Conservation (phyloP, 352 stramenopile genomes). For the Phytopythium cucurbitacearum region DNA sequence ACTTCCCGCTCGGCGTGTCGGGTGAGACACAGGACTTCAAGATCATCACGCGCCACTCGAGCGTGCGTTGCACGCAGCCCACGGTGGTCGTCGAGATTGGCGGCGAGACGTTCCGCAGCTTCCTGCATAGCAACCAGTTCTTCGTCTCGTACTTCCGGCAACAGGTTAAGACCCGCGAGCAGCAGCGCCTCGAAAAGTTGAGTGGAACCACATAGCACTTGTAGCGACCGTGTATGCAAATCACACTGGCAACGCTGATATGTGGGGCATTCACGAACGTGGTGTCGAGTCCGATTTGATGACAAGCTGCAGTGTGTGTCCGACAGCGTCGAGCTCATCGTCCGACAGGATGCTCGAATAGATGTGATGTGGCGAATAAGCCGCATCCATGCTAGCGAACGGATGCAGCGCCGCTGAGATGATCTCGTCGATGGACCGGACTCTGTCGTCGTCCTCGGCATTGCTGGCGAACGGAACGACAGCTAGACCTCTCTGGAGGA, state of each 20-base stretch:
- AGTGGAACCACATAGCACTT: neutral
- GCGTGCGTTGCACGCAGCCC: slow-evolving; percentile 59
- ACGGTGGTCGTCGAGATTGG: slow-evolving; percentile 77
- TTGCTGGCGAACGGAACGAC: slow-evolving; percentile 30
- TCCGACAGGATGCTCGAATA: slow-evolving; percentile 42
- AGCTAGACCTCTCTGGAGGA: slow-evolving; percentile 47
- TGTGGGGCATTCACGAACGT: neutral
- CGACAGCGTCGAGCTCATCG: slow-evolving; percentile 34
- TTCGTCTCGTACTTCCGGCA: slow-evolving; percentile 74
- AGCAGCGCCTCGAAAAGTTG: slow-evolving; percentile 38
- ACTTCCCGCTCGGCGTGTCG: slow-evolving; percentile 77
- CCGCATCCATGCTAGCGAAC: slow-evolving; percentile 28
- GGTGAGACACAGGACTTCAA: slow-evolving; percentile 59
- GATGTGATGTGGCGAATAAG: slow-evolving; percentile 36
- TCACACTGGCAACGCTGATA: slow-evolving; percentile 1
- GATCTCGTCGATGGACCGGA: slow-evolving; percentile 17
- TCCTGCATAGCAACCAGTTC: slow-evolving; percentile 81
- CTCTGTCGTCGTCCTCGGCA: slow-evolving; percentile 6
- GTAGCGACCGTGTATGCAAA: no score
- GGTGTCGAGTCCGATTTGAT: neutral
- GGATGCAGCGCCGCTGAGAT: slow-evolving; percentile 40
- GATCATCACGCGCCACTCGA: slow-evolving; percentile 69
- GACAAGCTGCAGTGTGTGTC: slow-evolving; percentile 12
- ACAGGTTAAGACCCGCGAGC: slow-evolving; percentile 62
- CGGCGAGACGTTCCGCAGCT: slow-evolving; percentile 79